Evolutionary conservation across 2,329 filamentous ascomycete genomes (phyloP), one percentile per base, ranked within the genome.

Genomic region (Beauveria sp.): DNA sequence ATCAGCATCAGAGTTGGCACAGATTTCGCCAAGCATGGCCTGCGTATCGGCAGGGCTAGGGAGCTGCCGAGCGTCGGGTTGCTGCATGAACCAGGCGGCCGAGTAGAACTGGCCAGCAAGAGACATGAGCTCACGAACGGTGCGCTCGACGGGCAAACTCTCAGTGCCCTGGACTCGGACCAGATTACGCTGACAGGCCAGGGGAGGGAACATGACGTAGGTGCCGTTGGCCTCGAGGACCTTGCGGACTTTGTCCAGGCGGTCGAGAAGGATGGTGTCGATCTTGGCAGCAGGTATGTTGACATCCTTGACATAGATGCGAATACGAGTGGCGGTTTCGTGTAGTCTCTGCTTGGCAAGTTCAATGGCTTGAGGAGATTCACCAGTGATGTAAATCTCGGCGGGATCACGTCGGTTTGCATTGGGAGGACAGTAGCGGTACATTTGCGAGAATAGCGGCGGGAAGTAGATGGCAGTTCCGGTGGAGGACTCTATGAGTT

Each of bases 391-490:
- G 74, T 95, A 96, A 64, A 99, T 91, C 70, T 97, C 90, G 70
- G 92, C 87, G 40, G 93, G 89, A 58, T 92, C 90, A 67, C 95
- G 87, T 62, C 90, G 86, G 61, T 86, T 86, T 22, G 92, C 92
- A 66, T 90, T 91, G 8, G 86, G 86, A 1, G 93, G 93, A 58
- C 87, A 90, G 73, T 96, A 99, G 63, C 91, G 89, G 71, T 95
- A 97, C 66, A 97, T 87, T 63, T 89, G 87, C 16, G 93, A 93
- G 72, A 98, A 98, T 1, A 93, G 89, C 8, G 93, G 92, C 30
- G 95, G 95, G 71, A 99, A 98, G 77, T 99, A 99, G 69, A 99
- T 98, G 65, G 95, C 93, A 9, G 95, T 98, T 69, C 93, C 91
- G 16, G 95, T 98, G 30, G 89, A 86, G 16, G 95, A 96, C 75